Conservation (phyloP, 2,329 filamentous ascomycete species). For the Alternaria novae-zelandiae region DNA sequence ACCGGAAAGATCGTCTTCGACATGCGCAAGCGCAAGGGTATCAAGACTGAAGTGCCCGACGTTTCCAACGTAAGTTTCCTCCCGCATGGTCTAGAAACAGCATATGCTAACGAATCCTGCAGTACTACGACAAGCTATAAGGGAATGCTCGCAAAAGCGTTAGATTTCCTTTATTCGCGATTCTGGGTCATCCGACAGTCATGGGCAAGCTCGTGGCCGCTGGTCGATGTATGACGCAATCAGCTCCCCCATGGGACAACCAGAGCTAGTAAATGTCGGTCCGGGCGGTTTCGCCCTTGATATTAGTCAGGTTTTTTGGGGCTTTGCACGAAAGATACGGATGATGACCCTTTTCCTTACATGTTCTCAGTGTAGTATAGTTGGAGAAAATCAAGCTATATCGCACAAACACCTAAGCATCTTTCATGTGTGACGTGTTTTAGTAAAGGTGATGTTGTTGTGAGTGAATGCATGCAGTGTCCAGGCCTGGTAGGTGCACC, state of each 20-base stretch:
- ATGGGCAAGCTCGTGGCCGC: conserved; percentile 44
- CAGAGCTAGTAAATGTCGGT: conserved; percentile 48
- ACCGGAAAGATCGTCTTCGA: conserved; percentile 81
- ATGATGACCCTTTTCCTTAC: conserved; percentile 44
- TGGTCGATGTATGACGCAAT: conserved; percentile 44
- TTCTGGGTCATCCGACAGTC: conserved; percentile 41
- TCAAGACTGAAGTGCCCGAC: conserved; percentile 93
- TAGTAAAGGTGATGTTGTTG: conserved; percentile 12
- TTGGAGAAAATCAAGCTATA: conserved; percentile 40
- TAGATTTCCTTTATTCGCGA: conserved; percentile 52
- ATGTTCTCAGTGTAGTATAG: conserved; percentile 47
- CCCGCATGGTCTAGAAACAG: not conserved
- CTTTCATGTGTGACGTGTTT: not conserved
- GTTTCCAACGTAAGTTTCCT: conserved; percentile 85
- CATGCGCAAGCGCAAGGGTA: conserved; percentile 99
- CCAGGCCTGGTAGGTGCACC: not conserved
- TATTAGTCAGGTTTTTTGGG: conserved; percentile 36
- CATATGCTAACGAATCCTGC: conserved; percentile 51
- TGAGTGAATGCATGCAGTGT: conserved; percentile 11
- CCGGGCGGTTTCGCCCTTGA: conserved; percentile 42
- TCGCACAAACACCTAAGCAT: conserved; percentile 24
- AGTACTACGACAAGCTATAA: conserved; percentile 99
- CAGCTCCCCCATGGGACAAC: conserved; percentile 38
- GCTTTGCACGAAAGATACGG: conserved; percentile 40
- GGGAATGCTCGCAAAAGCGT: conserved; percentile 52